Base-by-base conservation (phyloP, 306 rosid species). In the Lablab purpureus region DNA sequence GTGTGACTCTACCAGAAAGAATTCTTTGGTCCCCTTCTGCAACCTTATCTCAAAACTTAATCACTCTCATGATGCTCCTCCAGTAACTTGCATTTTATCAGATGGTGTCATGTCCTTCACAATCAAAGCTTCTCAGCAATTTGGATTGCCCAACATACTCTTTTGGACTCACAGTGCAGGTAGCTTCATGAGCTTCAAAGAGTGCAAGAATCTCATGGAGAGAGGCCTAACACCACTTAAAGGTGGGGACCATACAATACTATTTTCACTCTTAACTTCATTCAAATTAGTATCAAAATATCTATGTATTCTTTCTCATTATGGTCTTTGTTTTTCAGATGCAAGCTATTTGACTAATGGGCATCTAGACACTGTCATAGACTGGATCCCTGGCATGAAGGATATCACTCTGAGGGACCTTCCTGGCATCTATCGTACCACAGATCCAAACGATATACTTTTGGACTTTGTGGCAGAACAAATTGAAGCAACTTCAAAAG, bases 351-450 rank as follows among this genome's bases (percentile, higher is more conserved):
- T 81, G 6, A 75, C 74, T 71, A 84, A 82, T 50, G 83, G 86
- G 14, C 80, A 75, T 58, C 36, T 82, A 37, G 87, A 87, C 43
- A 82, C 79, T 25, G 25, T 54, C 43, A 79, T 84, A 56, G 79
- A 87, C 22, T 82, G 86, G 86, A 87, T 87, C 8, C 87, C 85
- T 27, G 82, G 87, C 70, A 76, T 84, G 86, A 79, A 84, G 68
- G 73, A 79, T 19, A 72, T 87, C 49, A 19, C 63, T 40, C 64
- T 87, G 2, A 79, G 82, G 58, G 82, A 84, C 17, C 80, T 81
- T 76, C 90, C 80, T 2, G 76, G 78, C 2, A 84, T 78, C 22
- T 69, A 65, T 28, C 75, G 72, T 0, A 80, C 85, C 21, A 75
- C 81, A 56, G 79, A 87, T 79, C 81, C 71, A 34, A 79, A 81